Evolutionary conservation across 2,329 filamentous ascomycete species (phyloP).

Genomic region (Leptographium procerum): DNA sequence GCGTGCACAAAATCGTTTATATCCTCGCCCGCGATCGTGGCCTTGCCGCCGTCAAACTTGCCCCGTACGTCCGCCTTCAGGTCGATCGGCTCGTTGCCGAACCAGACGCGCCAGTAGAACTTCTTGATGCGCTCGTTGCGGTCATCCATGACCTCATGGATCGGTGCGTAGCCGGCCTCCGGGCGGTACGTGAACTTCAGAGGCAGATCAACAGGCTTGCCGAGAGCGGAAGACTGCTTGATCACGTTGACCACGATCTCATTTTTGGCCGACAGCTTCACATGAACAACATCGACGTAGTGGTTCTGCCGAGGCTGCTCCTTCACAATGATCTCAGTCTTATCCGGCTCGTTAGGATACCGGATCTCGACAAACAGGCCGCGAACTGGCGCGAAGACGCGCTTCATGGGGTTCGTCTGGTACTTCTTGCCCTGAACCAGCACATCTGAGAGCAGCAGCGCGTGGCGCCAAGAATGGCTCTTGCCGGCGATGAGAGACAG

Average conservation of each 20-base stretch:
- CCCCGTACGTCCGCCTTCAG: slow-evolving; percentile 78
- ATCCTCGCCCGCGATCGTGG: slow-evolving; percentile 78
- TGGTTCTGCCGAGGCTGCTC: slow-evolving; percentile 81
- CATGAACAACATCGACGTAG: slow-evolving; percentile 78
- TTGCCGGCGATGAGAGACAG: slow-evolving; percentile 76
- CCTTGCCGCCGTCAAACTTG: slow-evolving; percentile 79
- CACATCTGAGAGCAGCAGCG: slow-evolving; percentile 85
- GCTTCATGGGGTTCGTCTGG: slow-evolving; percentile 89
- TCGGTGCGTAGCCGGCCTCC: slow-evolving; percentile 93
- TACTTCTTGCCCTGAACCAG: slow-evolving; percentile 94
- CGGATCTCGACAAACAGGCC: slow-evolving; percentile 84
- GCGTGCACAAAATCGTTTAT: slow-evolving; percentile 99
- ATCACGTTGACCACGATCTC: slow-evolving; percentile 84
- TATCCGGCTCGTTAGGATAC: slow-evolving; percentile 68
- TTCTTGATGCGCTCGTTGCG: slow-evolving; percentile 98
- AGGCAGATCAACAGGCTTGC: slow-evolving; percentile 69
- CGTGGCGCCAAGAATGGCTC: slow-evolving; percentile 85
- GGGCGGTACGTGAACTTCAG: slow-evolving; percentile 90
- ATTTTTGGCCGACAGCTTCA: slow-evolving; percentile 61
- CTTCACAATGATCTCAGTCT: slow-evolving; percentile 75
- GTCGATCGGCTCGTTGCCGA: slow-evolving; percentile 72
- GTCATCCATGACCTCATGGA: slow-evolving; percentile 88
- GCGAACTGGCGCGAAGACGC: slow-evolving; percentile 75
- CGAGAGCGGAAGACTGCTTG: slow-evolving; percentile 81
- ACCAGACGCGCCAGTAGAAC: slow-evolving; percentile 98